These are phyloP conservation scores for Sarcodon sp. DNA, from an alignment of 768 basidiomycete genomes.

Conservation along the genomic window DNA sequence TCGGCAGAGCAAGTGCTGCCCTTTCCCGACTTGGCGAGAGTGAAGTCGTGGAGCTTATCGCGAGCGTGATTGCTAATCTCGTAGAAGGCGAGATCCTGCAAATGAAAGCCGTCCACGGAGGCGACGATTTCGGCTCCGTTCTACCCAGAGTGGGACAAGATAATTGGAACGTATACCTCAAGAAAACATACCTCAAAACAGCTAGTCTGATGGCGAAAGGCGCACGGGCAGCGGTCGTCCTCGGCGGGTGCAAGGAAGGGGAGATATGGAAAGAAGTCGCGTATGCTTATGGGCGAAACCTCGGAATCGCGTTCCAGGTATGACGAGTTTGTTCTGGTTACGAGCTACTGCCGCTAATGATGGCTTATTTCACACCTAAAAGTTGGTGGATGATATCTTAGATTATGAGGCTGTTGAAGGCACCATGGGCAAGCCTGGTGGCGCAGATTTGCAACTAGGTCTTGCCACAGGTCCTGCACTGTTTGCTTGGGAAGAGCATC, in stretches of 20 bases:
- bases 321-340: neutral
- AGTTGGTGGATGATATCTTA: conserved; percentile 93
- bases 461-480: conserved; percentile 77
- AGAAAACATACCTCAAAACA: conserved; percentile 89
- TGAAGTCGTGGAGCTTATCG: conserved; percentile 89
- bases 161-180: conserved; percentile 69
- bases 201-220: conserved; percentile 87
- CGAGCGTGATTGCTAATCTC: conserved; percentile 85
- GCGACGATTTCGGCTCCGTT: conserved; percentile 16
- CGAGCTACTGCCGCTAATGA: neutral
- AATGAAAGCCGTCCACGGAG: conserved; percentile 40
- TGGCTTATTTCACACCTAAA: conserved; percentile 1
- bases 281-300: conserved; percentile 81
- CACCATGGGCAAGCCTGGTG: conserved; percentile 81
- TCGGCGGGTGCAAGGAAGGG: conserved; percentile 70
- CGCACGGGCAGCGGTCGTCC: conserved; percentile 71
- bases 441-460: conserved; percentile 46
- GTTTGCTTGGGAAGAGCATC: conserved; percentile 79
- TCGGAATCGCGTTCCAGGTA: conserved; percentile 96
- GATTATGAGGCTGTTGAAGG: conserved; percentile 75
- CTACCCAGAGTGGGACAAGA: conserved; percentile 21
- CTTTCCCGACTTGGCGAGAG: conserved; percentile 74
- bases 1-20: conserved; percentile 83
- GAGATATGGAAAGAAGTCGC: conserved; percentile 82
- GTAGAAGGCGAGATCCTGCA: conserved; percentile 96